Percentiles rank a stretch among this genome's conserved stretches.
These are phyloP conservation scores for Pholiota microspora DNA, from an alignment of 768 basidiomycete species.

Conservation along the genomic window DNA sequence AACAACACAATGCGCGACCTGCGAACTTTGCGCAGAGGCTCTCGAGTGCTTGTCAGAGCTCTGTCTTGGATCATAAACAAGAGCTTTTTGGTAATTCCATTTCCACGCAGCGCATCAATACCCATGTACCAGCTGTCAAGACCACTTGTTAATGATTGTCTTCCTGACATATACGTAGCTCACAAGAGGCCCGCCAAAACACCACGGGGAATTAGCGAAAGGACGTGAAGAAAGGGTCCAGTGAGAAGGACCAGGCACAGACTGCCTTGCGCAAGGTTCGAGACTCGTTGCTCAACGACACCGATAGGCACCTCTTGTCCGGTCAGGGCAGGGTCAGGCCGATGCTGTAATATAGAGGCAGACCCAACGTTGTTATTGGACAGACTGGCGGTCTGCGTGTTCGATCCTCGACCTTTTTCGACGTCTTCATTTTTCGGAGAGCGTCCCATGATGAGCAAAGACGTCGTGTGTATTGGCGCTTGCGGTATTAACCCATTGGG, in stretches of 20 bases:
- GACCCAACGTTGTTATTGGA: background rate
- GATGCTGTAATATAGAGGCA: conserved; percentile 4
- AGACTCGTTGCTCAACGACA: conserved; percentile 92
- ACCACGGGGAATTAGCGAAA: conserved; percentile 78
- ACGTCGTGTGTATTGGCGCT: conserved; percentile 90
- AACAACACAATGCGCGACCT: conserved; percentile 73
- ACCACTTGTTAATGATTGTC: background rate
- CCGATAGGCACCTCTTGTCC: conserved; percentile 56
- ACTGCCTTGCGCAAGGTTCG: conserved; percentile 83
- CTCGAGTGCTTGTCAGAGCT: conserved; percentile 52
- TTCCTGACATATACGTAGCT: conserved; percentile 20
- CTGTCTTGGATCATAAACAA: conserved; percentile 78
- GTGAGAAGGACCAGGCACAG: conserved; percentile 79
- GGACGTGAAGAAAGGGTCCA: conserved; percentile 77
- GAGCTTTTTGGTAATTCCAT: conserved; percentile 81
- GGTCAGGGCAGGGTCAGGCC: conserved; percentile 20
- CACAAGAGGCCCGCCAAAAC: conserved; percentile 87
- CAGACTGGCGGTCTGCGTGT: conserved; percentile 8
- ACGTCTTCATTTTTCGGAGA: conserved; percentile 34
- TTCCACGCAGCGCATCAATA: conserved; percentile 71
- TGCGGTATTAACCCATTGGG: conserved; percentile 85
- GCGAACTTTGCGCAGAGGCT: conserved; percentile 77
- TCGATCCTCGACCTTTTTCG: conserved; percentile 16
- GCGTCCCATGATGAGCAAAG: conserved; percentile 68
- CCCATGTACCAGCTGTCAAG: conserved; percentile 86